Conservation (phyloP, 2,329 filamentous ascomycete genomes). For the Fusarium bactridioides region DNA sequence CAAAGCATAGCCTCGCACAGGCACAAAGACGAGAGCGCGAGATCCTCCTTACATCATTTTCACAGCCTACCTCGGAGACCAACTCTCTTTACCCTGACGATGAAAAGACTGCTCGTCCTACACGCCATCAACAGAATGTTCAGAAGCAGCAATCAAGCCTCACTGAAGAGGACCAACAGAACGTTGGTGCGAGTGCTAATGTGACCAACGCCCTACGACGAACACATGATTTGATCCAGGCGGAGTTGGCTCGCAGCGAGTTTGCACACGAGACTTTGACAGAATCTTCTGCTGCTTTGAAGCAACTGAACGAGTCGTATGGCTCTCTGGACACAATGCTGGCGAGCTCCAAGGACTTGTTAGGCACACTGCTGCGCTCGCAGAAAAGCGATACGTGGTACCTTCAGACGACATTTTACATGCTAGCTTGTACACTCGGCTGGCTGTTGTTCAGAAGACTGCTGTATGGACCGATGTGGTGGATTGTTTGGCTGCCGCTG, state of each 20-base stretch:
- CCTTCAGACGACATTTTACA: slow-evolving; percentile 85
- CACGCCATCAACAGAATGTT: slow-evolving; percentile 34
- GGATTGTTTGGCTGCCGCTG: slow-evolving; percentile 86
- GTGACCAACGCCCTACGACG: slow-evolving; percentile 84
- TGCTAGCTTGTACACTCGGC: slow-evolving; percentile 76
- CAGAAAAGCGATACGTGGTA: slow-evolving; percentile 99
- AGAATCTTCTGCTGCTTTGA: slow-evolving; percentile 84
- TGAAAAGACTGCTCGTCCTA: slow-evolving; percentile 36
- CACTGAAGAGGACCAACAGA: slow-evolving; percentile 74
- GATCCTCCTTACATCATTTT: slow-evolving; percentile 73
- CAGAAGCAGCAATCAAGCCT: slow-evolving; percentile 49
- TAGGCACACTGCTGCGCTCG: slow-evolving; percentile 80
- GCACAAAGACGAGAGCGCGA: slow-evolving; percentile 81
- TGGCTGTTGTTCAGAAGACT: slow-evolving; percentile 89
- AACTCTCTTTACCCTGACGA: slow-evolving; percentile 42
- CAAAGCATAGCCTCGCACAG: slow-evolving; percentile 76
- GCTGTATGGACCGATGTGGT: slow-evolving; percentile 89
- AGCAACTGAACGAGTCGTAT: slow-evolving; percentile 82
- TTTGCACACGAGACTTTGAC: slow-evolving; percentile 91
- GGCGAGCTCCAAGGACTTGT: slow-evolving; percentile 74
- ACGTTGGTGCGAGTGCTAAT: slow-evolving; percentile 78
- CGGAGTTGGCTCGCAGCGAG: slow-evolving; percentile 83
- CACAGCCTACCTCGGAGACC: slow-evolving; percentile 51
- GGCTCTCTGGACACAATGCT: slow-evolving; percentile 80
- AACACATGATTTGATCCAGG: slow-evolving; percentile 86